Base-by-base conservation (phyloP, 2,329 filamentous ascomycete species). In the Lasiodiplodia sp. region DNA sequence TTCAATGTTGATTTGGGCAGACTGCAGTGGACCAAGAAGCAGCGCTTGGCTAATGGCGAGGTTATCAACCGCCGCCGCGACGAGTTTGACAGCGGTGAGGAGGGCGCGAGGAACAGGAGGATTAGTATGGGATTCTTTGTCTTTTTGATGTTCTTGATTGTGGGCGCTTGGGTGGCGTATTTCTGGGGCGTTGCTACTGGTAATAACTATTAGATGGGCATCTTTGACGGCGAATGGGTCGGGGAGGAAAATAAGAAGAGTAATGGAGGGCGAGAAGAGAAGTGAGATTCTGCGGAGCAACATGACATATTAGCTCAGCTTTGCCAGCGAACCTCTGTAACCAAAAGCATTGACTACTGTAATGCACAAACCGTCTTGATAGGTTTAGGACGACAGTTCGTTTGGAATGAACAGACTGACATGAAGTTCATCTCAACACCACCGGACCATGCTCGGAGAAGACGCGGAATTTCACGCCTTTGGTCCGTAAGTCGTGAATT, bases 131-230 rank as follows among this genome's bases (percentile, higher is more conserved):
- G 72, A 10, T 84, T 83, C 68, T 86, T 88, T 64, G 74, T 71
- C 1, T 75, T 77, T 0, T 71, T 88, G 1, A 71, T 84, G 0
- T 25, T 85, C 3, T 71, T 89, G 51, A 81, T 86, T 0, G 38
- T 87, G 11, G 87, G 87, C 0, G 80, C 80, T 2, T 88, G 86
- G 85, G 76, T 72, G 10, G 87, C 85, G 0, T 90, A 88, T 73
- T 87, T 90, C 70, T 90, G 87, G 87, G 87, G 87, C 8, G 82
- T 86, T 2, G 85, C 84, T 4, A 89, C 85, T 0, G 85, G 84
- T 0, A 82, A 87, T 52, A 60, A 67, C 5, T 53, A 66, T 23
- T 66, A 60, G 57, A 3, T 14, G 37, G 12, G 2, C 7, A 3
- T 4, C 1, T 11, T 23, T 2, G 31, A 21, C 0, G 34, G 2